These are phyloP conservation scores for Acacia concinna DNA, from an alignment of 331 rosid genomes.

Conservation along the genomic window DNA sequence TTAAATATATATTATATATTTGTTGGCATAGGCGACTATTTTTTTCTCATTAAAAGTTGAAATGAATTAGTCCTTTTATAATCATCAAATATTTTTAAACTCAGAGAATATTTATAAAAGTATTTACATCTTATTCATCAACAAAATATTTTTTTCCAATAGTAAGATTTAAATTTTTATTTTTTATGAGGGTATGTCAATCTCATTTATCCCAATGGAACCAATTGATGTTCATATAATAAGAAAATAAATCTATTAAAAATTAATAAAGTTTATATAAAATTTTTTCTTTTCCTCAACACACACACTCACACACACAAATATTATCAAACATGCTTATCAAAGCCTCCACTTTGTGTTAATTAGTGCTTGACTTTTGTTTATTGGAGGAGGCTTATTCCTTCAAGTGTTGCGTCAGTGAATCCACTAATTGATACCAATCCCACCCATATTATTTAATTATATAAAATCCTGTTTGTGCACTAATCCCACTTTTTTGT, in stretches of 20 bases:
- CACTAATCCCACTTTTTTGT: slow-evolving; percentile 36
- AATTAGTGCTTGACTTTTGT: slow-evolving; percentile 45
- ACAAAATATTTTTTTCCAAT: background rate
- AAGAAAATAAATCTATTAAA: background rate
- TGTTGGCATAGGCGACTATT: background rate
- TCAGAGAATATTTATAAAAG: background rate
- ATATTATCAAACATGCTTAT: slow-evolving; percentile 32
- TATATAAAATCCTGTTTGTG: slow-evolving; percentile 28
- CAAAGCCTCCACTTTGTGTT: slow-evolving; percentile 38
- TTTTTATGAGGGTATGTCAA: background rate
- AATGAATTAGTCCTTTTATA: background rate
- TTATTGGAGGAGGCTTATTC: slow-evolving; percentile 40
- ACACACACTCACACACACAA: background rate
- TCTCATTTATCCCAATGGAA: background rate
- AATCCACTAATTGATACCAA: slow-evolving; percentile 53
- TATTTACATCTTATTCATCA: background rate
- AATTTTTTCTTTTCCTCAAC: background rate
- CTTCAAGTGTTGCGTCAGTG: slow-evolving; percentile 34
- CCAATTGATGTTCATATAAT: background rate
- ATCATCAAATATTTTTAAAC: background rate
- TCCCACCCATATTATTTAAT: slow-evolving; percentile 46
- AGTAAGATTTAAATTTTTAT: background rate
- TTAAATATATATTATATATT: background rate
- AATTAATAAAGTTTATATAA: background rate
- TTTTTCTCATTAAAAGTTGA: background rate